Evolutionary conservation across 805 yeast genomes (phyloP).

Genomic region (Candida sithepensis): DNA sequence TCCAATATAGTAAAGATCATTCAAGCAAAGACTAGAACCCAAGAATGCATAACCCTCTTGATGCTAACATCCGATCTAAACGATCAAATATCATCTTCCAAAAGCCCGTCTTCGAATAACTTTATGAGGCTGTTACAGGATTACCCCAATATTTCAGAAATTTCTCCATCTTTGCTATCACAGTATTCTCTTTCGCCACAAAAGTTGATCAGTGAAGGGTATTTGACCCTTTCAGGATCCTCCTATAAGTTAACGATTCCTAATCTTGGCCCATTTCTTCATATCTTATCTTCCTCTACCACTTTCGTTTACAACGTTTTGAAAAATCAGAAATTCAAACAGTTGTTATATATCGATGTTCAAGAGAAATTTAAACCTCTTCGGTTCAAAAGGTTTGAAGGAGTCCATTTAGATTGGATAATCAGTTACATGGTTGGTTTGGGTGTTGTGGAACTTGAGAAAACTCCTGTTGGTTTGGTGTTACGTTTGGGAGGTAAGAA

Average conservation of each 20-base stretch:
- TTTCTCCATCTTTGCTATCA: constrained; percentile 21
- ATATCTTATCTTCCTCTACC: constrained; percentile 41
- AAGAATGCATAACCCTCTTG: constrained; percentile 15
- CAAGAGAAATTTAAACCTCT: constrained; percentile 37
- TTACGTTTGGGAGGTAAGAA: constrained; percentile 45
- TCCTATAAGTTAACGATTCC: neutral
- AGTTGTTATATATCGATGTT: constrained; percentile 40
- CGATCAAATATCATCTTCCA: constrained; percentile 7
- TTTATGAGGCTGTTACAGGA: constrained; percentile 17
- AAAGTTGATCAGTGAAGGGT: neutral
- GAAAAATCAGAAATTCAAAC: constrained; percentile 37
- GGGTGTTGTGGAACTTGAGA: constrained; percentile 49
- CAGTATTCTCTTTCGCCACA: neutral
- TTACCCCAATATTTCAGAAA: constrained; percentile 21
- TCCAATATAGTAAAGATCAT: constrained; percentile 34
- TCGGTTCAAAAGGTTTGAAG: constrained; percentile 46
- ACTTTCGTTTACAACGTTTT: constrained; percentile 40
- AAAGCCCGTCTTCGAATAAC: constrained; percentile 5
- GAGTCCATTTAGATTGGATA: constrained; percentile 46
- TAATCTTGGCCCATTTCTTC: constrained; percentile 43
- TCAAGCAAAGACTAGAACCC: constrained; percentile 14
- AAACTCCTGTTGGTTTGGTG: constrained; percentile 51
- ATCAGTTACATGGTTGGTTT: constrained; percentile 49
- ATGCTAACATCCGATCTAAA: constrained; percentile 24
- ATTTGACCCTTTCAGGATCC: neutral